Evolutionary conservation across 331 rosid genomes (phyloP), one percentile per base, ranked within the genome.

Genomic region (Ulmus americana): DNA sequence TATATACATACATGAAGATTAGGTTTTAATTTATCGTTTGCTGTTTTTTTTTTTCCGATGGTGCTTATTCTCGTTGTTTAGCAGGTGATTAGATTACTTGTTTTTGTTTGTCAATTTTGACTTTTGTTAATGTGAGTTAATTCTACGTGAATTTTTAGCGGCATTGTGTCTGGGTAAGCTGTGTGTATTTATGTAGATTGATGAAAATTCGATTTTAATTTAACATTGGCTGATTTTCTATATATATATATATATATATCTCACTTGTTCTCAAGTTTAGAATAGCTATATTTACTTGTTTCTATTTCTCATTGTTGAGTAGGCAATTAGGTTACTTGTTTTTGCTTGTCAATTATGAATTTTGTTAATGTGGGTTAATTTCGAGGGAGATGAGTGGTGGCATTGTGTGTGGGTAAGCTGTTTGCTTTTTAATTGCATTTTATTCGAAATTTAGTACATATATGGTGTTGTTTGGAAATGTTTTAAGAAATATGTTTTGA

Each of bases 391-490:
- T 60, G 46, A 15, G 42, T 39, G 65, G 73, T 79, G 67, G 78
- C 84, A 76, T 79, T 74, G 73, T 74, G 10, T 64, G 46, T 69
- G 40, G 10, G n/a, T 57, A 5, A 41, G 63, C 54, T 56, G 45
- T 72, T 35, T 57, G 44, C 62, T 41, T 53, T 55, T 4, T 38
- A 50, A 50, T 65, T 0, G 47, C 42, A 53, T 64, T 63, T 65
- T 39, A 2, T 45, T n/a, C 55, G 41, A 49, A 28, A 28, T 28
- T 28, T 28, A 28, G 35, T 28, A 2, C 3, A 2, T 28, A 28
- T 28, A 28, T 41, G 35, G 9, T 59, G 15, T n/a, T 10, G 12
- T 15, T 59, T 14, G 41, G 1, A 10, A 20, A 55, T 53, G 35
- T 53, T 0, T 69, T 49, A 40, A 5, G 71, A 62, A 57, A 45